These are phyloP conservation scores for Zygotorulaspora chibaensis DNA, from an alignment of 805 yeast genomes.

Conservation along the genomic window DNA sequence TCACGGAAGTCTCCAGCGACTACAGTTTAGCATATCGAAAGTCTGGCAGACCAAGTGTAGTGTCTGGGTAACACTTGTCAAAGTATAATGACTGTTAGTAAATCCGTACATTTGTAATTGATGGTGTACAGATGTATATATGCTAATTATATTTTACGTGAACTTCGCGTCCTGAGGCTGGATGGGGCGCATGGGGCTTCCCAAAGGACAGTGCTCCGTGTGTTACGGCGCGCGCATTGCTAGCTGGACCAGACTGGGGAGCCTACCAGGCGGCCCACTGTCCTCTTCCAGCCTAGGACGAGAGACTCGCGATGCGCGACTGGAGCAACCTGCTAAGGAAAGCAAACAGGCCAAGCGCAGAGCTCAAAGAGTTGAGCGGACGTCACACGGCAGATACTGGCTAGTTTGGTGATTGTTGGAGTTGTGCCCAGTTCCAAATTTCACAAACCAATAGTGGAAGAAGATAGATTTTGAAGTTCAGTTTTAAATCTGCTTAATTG, in stretches of 20 bases:
- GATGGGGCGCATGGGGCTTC: too few species aligned
- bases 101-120: background rate
- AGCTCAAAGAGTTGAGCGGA: background rate
- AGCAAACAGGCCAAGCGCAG: background rate
- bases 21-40: too few species aligned
- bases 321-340: too few species aligned
- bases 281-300: too few species aligned
- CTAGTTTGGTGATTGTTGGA: background rate
- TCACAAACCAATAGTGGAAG: background rate
- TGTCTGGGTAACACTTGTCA: too few species aligned
- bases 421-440: background rate
- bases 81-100: background rate
- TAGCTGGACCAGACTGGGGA: background rate
- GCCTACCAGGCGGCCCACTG: background rate
- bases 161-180: too few species aligned
- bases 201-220: too few species aligned
- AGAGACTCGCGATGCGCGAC: too few species aligned
- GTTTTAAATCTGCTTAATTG: background rate
- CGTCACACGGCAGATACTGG: background rate
- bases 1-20: too few species aligned
- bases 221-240: too few species aligned
- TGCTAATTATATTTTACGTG: background rate
- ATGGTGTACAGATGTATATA: background rate
- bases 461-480: conserved; percentile 4
- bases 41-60: too few species aligned